A percentile compares a stretch with the other conserved stretches of the same genome.
These are phyloP conservation scores for Xylaria palmicola DNA, from an alignment of 495 filamentous ascomycete genomes.

Conservation along the genomic window DNA sequence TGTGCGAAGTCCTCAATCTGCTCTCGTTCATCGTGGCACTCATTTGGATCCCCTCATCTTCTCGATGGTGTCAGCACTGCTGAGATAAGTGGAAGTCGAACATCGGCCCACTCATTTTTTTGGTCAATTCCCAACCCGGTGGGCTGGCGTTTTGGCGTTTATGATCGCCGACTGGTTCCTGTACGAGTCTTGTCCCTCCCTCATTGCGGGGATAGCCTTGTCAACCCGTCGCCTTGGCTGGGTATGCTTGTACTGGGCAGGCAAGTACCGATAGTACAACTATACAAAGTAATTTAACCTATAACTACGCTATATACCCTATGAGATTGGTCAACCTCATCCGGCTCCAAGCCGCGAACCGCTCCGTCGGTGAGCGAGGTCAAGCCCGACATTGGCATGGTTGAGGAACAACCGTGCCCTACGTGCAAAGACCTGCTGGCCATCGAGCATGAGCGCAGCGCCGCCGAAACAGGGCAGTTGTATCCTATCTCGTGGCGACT, in stretches of 20 bases:
- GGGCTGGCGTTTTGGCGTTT: background rate
- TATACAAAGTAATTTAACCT: too few species aligned
- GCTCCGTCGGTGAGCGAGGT: conserved; percentile 4
- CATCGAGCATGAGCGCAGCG: background rate
- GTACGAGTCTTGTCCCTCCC: conserved; percentile 1
- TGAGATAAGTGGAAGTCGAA: too few species aligned
- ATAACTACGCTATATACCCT: background rate
- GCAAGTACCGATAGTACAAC: too few species aligned
- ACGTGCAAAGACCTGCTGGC: background rate
- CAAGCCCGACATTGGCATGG: conserved; percentile 3
- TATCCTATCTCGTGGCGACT: background rate
- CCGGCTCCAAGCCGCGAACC: background rate
- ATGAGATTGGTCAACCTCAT: background rate
- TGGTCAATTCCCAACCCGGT: background rate
- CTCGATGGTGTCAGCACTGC: background rate
- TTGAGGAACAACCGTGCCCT: background rate
- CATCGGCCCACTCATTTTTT: too few species aligned
- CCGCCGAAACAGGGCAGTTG: background rate
- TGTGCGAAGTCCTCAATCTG: too few species aligned
- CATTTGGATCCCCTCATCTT: background rate
- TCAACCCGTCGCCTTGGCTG: background rate
- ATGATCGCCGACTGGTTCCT: conserved; percentile 2
- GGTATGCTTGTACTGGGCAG: too few species aligned
- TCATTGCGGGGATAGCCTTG: background rate
- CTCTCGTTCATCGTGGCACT: background rate